A percentile compares a stretch with the other conserved stretches of the same genome.
These are phyloP conservation scores for Tolypocladium pustulatum DNA, from an alignment of 2,329 filamentous ascomycete species.

Conservation along the genomic window DNA sequence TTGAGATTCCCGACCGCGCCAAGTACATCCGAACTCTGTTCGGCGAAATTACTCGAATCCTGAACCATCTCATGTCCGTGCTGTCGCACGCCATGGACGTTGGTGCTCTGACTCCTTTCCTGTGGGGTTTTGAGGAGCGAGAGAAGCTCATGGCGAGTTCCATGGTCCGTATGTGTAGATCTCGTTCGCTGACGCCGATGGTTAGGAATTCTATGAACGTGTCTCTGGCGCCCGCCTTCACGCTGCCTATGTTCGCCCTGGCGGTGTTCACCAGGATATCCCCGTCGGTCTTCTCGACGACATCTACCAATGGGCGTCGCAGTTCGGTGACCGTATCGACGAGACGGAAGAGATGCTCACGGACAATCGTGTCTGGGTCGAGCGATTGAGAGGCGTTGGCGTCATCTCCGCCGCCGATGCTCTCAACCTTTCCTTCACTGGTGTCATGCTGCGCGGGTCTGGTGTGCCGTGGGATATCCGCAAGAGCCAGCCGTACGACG, in stretches of 20 bases:
- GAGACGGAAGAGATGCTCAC: slow-evolving; percentile 98
- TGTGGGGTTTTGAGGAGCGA: slow-evolving; percentile 99
- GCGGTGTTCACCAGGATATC: slow-evolving; percentile 92
- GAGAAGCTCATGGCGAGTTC: slow-evolving; percentile 93
- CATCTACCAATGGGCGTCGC: slow-evolving; percentile 99
- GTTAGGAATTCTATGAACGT: slow-evolving; percentile 98
- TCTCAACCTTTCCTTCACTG: slow-evolving; percentile 93
- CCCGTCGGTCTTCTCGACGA: slow-evolving; percentile 91
- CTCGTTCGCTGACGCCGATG: background rate
- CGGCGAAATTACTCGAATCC: slow-evolving; percentile 81
- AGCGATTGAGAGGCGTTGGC: slow-evolving; percentile 81
- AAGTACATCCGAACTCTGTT: slow-evolving; percentile 97
- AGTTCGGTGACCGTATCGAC: slow-evolving; percentile 96
- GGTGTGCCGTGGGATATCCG: slow-evolving; percentile 94
- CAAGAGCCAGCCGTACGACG: slow-evolving; percentile 95
- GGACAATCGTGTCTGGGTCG: slow-evolving; percentile 98
- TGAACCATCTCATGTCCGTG: slow-evolving; percentile 98
- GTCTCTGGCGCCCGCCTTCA: slow-evolving; percentile 96
- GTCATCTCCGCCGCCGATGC: slow-evolving; percentile 87
- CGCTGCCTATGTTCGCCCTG: slow-evolving; percentile 91
- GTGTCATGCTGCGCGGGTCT: slow-evolving; percentile 95
- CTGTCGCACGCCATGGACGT: slow-evolving; percentile 98
- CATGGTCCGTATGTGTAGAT: background rate
- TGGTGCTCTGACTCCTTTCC: slow-evolving; percentile 90
- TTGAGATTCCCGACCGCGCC: slow-evolving; percentile 89